These are phyloP conservation scores for Fusarium setosum DNA, from an alignment of 2,329 filamentous ascomycete species.

Conservation along the genomic window DNA sequence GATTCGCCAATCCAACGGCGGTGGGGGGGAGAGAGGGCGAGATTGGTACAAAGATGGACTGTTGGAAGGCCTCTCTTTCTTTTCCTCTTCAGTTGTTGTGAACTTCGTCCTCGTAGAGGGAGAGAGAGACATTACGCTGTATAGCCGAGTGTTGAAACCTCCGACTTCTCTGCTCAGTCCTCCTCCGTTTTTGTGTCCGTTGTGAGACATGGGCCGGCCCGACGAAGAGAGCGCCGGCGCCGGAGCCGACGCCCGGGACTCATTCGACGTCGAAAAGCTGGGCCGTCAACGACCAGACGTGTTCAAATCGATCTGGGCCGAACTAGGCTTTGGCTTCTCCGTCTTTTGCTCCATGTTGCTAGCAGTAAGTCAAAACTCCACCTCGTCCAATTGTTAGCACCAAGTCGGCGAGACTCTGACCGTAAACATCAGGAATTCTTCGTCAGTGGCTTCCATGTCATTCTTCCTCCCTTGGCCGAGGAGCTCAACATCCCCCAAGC, in stretches of 20 bases:
- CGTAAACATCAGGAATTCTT: constrained; percentile 39
- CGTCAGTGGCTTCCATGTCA: constrained; percentile 47
- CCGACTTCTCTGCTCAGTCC: not conserved
- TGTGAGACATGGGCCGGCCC: constrained; percentile 13
- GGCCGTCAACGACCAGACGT: constrained; percentile 40
- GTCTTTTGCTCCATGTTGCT: constrained; percentile 41
- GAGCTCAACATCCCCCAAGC: constrained; percentile 72
- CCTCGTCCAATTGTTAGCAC: too few species aligned
- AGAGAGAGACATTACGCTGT: too few species aligned
- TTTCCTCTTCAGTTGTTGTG: not conserved
- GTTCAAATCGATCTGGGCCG: constrained; percentile 39
- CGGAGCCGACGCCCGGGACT: constrained; percentile 10
- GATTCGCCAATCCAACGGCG: constrained; percentile 3
- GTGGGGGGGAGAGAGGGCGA: constrained; percentile 12
- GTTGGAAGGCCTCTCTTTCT: constrained; percentile 2
- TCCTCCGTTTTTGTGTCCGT: not conserved
- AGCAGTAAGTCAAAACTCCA: constrained; percentile 26
- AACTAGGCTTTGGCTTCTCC: constrained; percentile 38
- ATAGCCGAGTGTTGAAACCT: not conserved
- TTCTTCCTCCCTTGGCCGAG: constrained; percentile 72
- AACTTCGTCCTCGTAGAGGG: not conserved
- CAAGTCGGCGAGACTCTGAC: not conserved
- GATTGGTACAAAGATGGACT: constrained; percentile 17
- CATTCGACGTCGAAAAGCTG: constrained; percentile 38
- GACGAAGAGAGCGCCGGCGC: constrained; percentile 29